Conservation (phyloP, 2,329 filamentous ascomycete species). For the Xylariaceae sp. region DNA sequence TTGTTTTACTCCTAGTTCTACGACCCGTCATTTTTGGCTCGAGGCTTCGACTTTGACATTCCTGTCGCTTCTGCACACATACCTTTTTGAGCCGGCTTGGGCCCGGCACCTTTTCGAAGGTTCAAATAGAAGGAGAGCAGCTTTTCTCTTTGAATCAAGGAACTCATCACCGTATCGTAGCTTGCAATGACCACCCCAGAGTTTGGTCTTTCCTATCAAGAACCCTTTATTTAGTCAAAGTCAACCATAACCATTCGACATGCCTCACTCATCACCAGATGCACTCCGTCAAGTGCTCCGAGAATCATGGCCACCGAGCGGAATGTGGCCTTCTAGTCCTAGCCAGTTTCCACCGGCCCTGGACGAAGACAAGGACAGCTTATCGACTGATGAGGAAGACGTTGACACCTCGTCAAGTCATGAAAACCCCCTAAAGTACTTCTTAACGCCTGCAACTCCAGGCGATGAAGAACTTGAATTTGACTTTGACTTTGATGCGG, state of each 20-base stretch:
- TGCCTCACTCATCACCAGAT: slow-evolving; percentile 37
- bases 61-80: slow-evolving; percentile 18
- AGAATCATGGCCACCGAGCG: slow-evolving; percentile 45
- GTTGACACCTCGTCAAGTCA: slow-evolving; percentile 48
- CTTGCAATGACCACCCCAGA: slow-evolving; percentile 26
- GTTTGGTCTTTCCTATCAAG: slow-evolving; percentile 21
- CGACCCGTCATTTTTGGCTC: slow-evolving; percentile 31
- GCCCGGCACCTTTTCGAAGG: slow-evolving; percentile 34
- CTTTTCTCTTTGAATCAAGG: slow-evolving; percentile 18
- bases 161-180: slow-evolving; percentile 11
- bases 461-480: slow-evolving; percentile 50
- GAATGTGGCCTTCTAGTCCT: slow-evolving; percentile 56
- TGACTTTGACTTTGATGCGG: slow-evolving; percentile 60
- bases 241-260: slow-evolving; percentile 27
- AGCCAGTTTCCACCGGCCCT: slow-evolving; percentile 52
- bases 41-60: slow-evolving; percentile 27
- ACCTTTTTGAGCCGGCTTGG: slow-evolving; percentile 35
- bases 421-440: slow-evolving; percentile 61
- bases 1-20: slow-evolving; percentile 30
- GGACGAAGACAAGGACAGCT: slow-evolving; percentile 48
- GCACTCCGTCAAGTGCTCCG: slow-evolving; percentile 43
- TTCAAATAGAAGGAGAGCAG: slow-evolving; percentile 21
- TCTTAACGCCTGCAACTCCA: slow-evolving; percentile 56
- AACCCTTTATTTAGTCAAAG: slow-evolving; percentile 16
- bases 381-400: slow-evolving; percentile 53